phyloP scores from a whole-genome alignment of 2,329 filamentous ascomycete genomes.

The Aspergillus piperis region DNA sequence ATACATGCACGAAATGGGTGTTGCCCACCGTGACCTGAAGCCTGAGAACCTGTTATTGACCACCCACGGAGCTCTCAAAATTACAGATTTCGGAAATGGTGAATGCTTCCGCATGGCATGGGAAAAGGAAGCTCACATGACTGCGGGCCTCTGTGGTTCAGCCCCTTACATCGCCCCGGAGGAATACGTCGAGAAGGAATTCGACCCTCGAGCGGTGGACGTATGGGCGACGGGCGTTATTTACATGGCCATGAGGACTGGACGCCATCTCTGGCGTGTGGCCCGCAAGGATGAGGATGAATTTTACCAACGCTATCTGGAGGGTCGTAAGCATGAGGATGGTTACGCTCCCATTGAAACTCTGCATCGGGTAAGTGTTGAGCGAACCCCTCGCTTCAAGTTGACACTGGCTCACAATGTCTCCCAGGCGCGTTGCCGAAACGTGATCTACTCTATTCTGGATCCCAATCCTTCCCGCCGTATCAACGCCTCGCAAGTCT shows the following conservation, averaged over 20 bases:
- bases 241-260: conserved; percentile 99
- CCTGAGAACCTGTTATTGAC: conserved; percentile 95
- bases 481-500: conserved; percentile 91
- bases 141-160: conserved; percentile 91
- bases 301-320: conserved; percentile 91
- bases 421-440: conserved; percentile 84
- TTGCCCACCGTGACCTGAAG: conserved; percentile 94
- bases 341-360: conserved; percentile 97
- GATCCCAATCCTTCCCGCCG: conserved; percentile 91
- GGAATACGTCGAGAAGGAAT: conserved; percentile 93
- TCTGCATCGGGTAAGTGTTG: conserved; percentile 76
- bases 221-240: conserved; percentile 98
- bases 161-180: conserved; percentile 97
- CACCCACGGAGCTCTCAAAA: conserved; percentile 88
- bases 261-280: conserved; percentile 93
- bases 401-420: conserved; percentile 19
- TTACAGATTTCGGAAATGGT: conserved; percentile 97
- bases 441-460: conserved; percentile 97
- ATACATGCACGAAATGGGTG: conserved; percentile 99
- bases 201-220: conserved; percentile 95
- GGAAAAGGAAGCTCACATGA: conserved; percentile 98
- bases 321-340: conserved; percentile 89
- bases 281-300: conserved; percentile 96
- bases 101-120: conserved; percentile 99
- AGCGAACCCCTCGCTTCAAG: neutral